phyloP scores from a whole-genome alignment of 1,284 basidiomycete species.

The Leccinum holopus region DNA sequence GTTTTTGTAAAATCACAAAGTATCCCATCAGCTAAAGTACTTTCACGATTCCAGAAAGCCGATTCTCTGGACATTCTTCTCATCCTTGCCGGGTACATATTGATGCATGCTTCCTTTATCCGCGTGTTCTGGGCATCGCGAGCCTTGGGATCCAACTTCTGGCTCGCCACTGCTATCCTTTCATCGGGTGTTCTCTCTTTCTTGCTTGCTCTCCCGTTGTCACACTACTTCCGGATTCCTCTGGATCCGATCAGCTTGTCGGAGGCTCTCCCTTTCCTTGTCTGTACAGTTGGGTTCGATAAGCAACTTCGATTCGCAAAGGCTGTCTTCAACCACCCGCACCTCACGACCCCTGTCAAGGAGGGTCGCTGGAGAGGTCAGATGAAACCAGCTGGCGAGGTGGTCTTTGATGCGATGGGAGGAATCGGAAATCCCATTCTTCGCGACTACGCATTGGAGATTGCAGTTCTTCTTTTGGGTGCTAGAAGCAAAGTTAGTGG shows the following conservation, averaged over 20 bases:
- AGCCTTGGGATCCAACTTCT: conserved; percentile 85
- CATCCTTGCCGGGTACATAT: conserved; percentile 90
- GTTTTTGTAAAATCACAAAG: conserved; percentile 18
- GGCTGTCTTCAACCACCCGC: conserved; percentile 87
- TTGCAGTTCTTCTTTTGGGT: conserved; percentile 85
- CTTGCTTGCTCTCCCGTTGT: conserved; percentile 83
- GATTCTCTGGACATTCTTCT: conserved; percentile 96
- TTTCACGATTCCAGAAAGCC: conserved; percentile 63
- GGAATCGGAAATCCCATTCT: conserved; percentile 82
- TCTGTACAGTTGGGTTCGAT: conserved; percentile 97
- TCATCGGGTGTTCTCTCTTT: conserved; percentile 87
- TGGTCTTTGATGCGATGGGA: conserved; percentile 83
- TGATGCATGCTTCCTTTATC: conserved; percentile 97
- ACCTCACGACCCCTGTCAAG: conserved; percentile 57
- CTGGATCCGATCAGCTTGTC: conserved; percentile 93
- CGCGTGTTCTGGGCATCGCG: conserved; percentile 86
- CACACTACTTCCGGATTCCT: conserved; percentile 80
- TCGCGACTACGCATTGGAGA: conserved; percentile 91
- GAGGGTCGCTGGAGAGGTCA: conserved; percentile 44
- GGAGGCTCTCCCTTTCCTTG: conserved; percentile 96
- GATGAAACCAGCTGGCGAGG: conserved; percentile 77
- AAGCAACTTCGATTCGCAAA: conserved; percentile 92
- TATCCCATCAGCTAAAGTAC: conserved; percentile 6
- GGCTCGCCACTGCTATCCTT: conserved; percentile 84
- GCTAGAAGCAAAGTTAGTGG: conserved; percentile 89